These are phyloP conservation scores for Cupressus sempervirens DNA, from an alignment of 75 land plant species.

Conservation along the genomic window DNA sequence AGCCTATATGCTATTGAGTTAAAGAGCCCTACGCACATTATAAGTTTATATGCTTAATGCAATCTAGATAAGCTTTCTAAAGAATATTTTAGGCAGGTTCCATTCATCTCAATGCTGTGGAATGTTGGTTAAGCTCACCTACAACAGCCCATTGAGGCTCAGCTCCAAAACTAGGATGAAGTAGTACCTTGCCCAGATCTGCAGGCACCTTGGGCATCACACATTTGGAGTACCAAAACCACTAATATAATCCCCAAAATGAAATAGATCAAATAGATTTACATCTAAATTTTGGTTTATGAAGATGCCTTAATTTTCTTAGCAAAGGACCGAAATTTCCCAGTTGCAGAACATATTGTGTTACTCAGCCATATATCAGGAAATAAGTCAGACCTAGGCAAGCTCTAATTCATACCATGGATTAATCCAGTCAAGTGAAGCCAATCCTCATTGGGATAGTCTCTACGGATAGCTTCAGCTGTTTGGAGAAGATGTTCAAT, in stretches of 20 bases:
- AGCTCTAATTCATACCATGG: constrained; percentile 28
- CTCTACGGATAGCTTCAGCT: constrained; percentile 48
- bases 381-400: not conserved
- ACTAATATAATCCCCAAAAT: not conserved
- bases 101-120: not conserved
- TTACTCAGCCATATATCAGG: not conserved
- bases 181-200: constrained; percentile 94
- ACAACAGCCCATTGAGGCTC: constrained; percentile 95
- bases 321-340: not conserved
- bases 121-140: constrained; percentile 31
- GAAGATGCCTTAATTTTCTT: not conserved
- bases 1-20: not conserved
- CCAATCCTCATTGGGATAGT: constrained; percentile 54
- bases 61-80: not conserved
- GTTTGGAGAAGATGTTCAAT: constrained; percentile 54
- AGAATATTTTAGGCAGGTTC: not conserved
- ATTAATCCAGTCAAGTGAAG: constrained; percentile 50
- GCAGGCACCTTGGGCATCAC: constrained; percentile 11
- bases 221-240: not conserved
- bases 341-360: not conserved
- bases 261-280: not conserved
- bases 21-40: not conserved
- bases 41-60: not conserved
- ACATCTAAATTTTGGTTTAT: not conserved
- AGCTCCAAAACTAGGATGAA: constrained; percentile 72